Percentiles rank a stretch among this genome's conserved stretches.
phyloP scores from a whole-genome alignment of 78 protist species.

The Bigelowiella natans region DNA sequence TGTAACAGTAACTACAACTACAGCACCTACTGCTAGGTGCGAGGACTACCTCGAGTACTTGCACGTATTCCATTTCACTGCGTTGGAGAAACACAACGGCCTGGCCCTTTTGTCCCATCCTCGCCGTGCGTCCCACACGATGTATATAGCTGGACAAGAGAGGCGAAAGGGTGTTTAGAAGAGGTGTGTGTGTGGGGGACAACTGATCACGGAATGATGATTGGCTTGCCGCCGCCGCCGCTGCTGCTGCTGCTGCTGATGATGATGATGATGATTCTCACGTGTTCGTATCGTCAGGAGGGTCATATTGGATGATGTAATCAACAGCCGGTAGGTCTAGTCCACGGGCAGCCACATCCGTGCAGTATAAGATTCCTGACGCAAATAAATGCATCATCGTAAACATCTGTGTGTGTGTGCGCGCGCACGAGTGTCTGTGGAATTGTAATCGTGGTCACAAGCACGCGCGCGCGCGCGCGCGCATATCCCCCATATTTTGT shows the following conservation, averaged over 20 bases:
- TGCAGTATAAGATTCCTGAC: not conserved
- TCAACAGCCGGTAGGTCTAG: conserved; percentile 89
- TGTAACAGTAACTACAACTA: no score
- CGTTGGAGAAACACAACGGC: not conserved
- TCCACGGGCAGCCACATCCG: conserved; percentile 53
- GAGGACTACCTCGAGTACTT: not conserved
- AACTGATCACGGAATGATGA: not conserved
- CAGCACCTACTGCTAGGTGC: no score
- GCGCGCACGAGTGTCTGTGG: no score
- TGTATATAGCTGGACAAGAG: not conserved
- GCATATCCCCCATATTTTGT: no score
- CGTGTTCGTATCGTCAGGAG: conserved; percentile 86
- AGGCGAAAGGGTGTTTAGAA: not conserved
- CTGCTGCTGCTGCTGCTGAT: no score
- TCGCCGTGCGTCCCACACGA: conserved; percentile 8
- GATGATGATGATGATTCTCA: not conserved
- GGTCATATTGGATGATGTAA: conserved; percentile 96
- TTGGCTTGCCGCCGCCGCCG: not conserved
- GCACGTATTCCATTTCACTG: not conserved
- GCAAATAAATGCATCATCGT: not conserved
- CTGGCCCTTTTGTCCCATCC: not conserved
- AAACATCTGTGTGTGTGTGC: not conserved
- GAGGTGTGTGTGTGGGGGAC: not conserved
- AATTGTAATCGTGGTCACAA: no score
- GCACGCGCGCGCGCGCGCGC: no score